Percentiles rank a stretch among this genome's conserved stretches.
Conservation (phyloP, 73 alveolate species). For the Blepharisma japonicum region DNA sequence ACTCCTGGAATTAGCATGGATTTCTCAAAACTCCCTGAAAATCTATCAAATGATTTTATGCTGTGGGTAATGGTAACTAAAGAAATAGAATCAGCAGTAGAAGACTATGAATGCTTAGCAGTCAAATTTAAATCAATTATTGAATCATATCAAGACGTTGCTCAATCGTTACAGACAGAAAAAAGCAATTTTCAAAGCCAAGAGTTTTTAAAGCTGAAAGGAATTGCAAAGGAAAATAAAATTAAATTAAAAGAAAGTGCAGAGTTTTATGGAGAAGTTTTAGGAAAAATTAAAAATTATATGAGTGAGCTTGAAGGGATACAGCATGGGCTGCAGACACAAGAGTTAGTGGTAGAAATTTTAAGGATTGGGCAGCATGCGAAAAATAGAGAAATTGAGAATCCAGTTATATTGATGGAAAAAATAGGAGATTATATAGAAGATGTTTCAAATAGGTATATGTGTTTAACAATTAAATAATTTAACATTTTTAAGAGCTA, state of each 20-base stretch:
- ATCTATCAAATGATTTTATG: not conserved
- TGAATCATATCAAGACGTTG: constrained; percentile 16
- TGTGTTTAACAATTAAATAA: not conserved
- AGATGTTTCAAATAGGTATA: not conserved
- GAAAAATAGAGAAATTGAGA: not conserved
- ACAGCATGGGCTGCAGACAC: not conserved
- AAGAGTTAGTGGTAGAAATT: not conserved
- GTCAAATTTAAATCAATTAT: not conserved
- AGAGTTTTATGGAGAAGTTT: constrained; percentile 12
- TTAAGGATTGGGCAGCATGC: constrained; percentile 17
- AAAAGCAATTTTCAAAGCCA: not conserved
- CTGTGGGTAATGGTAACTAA: constrained; percentile 13
- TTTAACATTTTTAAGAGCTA: not conserved
- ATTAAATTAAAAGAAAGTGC: not conserved
- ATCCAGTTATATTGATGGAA: not conserved
- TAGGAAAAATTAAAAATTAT: not conserved
- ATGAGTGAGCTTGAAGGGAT: not conserved
- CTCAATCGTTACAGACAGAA: constrained; percentile 1
- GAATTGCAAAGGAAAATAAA: not conserved
- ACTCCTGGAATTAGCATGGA: constrained; percentile 29
- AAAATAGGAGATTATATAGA: constrained; percentile 25
- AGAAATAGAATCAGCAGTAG: constrained; percentile 14
- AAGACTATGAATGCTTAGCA: not conserved
- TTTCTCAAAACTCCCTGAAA: not conserved
- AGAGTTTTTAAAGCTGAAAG: constrained; percentile 1